These are phyloP conservation scores for Leishmania braziliensis DNA, from an alignment of 208 protist species.

Conservation along the genomic window DNA sequence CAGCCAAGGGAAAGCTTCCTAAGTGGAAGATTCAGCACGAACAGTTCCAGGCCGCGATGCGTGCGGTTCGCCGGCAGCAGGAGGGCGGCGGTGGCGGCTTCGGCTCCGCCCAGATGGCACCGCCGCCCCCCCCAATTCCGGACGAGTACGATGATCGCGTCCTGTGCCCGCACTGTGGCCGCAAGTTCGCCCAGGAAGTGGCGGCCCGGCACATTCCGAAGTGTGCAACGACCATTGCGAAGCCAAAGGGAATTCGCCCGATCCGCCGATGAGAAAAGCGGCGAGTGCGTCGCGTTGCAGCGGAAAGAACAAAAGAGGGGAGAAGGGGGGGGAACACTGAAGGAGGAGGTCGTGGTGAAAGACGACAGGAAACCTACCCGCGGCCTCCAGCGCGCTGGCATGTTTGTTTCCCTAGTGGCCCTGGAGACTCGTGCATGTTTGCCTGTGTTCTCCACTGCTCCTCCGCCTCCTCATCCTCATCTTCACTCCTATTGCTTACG, in stretches of 20 bases:
- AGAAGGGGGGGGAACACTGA: not conserved
- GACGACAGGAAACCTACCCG: not conserved
- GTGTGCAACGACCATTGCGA: constrained; percentile 86
- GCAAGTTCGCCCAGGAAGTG: constrained; percentile 85
- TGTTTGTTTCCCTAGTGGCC: too few relatives aligned
- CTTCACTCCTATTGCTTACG: not conserved
- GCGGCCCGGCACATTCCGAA: constrained; percentile 91
- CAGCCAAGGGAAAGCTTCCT: constrained; percentile 59
- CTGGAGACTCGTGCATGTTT: not conserved
- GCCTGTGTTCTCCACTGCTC: not conserved
- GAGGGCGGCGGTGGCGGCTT: constrained; percentile 20
- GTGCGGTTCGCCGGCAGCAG: constrained; percentile 56
- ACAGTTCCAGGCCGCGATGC: constrained; percentile 90
- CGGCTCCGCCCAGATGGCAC: constrained; percentile 22
- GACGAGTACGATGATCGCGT: constrained; percentile 76
- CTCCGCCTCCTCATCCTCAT: too few relatives aligned
- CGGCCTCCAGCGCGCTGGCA: not conserved
- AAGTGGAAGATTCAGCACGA: constrained; percentile 94
- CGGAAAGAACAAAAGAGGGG: not conserved
- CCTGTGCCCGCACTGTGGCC: constrained; percentile 87
- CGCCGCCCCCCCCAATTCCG: constrained; percentile 47
- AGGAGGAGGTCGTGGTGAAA: not conserved
- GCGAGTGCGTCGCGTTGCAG: not conserved
- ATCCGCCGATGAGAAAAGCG: constrained; percentile 40
- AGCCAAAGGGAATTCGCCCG: constrained; percentile 82